Percentiles rank a stretch among this genome's conserved stretches.
Evolutionary conservation across 371 early-diverging fungal species (phyloP).

Genomic region (Apophysomyces elegans): DNA sequence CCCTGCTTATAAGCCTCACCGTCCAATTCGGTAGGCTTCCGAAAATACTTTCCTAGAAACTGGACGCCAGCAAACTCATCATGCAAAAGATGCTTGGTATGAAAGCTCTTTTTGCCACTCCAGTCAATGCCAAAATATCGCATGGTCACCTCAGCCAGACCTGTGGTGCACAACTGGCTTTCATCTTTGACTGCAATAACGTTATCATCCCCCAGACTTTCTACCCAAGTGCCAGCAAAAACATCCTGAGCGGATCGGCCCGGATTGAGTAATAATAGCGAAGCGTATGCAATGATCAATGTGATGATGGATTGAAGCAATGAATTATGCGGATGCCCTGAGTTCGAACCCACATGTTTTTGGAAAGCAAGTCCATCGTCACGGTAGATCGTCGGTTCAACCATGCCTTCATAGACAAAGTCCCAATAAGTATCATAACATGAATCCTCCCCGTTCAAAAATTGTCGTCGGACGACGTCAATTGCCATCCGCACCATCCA

Average conservation of each 20-base stretch:
- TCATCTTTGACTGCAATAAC: conserved; percentile 26
- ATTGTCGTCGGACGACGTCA: conserved; percentile 26
- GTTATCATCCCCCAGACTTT: conserved; percentile 37
- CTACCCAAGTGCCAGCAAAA: conserved; percentile 21
- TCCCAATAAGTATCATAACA: conserved; percentile 31
- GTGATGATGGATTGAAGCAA: conserved; percentile 37
- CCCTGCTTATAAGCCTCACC: conserved; percentile 22
- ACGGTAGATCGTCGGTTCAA: conserved; percentile 30
- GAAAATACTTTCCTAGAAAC: conserved; percentile 36
- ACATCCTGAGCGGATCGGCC: conserved; percentile 16
- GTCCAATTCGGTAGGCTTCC: conserved; percentile 21
- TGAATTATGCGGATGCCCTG: conserved; percentile 35
- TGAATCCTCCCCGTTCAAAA: conserved; percentile 22
- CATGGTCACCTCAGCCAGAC: conserved; percentile 20
- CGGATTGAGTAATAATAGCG: conserved; percentile 19
- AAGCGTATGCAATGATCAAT: conserved; percentile 30
- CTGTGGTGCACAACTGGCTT: conserved; percentile 21
- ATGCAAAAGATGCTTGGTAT: conserved; percentile 21
- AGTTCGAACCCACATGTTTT: conserved; percentile 35
- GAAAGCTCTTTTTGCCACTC: conserved; percentile 36
- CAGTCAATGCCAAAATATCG: conserved; percentile 37
- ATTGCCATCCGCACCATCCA: conserved; percentile 35
- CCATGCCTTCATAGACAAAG: conserved; percentile 33
- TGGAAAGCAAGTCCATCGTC: conserved; percentile 37
- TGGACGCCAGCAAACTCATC: conserved; percentile 30